A percentile compares a stretch with the other conserved stretches of the same genome.
phyloP scores from a whole-genome alignment of 371 early-diverging fungal species.

The Mucor piriformis region DNA sequence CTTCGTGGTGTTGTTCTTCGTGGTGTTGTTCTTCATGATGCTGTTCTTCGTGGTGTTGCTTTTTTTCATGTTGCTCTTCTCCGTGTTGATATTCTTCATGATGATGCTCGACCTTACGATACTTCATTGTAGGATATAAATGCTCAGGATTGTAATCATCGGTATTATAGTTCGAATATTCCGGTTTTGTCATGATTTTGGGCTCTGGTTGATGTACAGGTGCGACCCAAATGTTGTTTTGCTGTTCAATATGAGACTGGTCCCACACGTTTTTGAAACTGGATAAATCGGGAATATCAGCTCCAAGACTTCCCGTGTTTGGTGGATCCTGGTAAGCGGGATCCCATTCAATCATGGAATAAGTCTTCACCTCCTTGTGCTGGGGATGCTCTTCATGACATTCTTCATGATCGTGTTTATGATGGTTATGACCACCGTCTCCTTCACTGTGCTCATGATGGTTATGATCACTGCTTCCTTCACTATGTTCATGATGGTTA shows the following conservation, averaged over 20 bases:
- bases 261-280: constrained; percentile 33
- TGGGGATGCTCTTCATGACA: constrained; percentile 2
- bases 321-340: constrained; percentile 36
- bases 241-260: constrained; percentile 12
- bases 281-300: constrained; percentile 37
- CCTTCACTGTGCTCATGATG: constrained; percentile 2
- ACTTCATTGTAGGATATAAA: neutral
- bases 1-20: neutral
- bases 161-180: constrained; percentile 21
- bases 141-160: constrained; percentile 11
- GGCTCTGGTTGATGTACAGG: constrained; percentile 28
- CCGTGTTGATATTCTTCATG: neutral
- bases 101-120: neutral
- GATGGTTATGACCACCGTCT: neutral
- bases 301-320: constrained; percentile 20
- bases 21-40: neutral
- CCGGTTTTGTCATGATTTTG: constrained; percentile 22
- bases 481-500: neutral
- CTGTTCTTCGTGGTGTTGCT: constrained; percentile 5
- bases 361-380: constrained; percentile 2
- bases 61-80: neutral
- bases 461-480: neutral
- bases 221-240: constrained; percentile 25
- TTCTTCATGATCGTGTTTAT: neutral
- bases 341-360: constrained; percentile 35